Conservation (phyloP, 257 asterid genomes). For the Primulina huaijiensis region DNA sequence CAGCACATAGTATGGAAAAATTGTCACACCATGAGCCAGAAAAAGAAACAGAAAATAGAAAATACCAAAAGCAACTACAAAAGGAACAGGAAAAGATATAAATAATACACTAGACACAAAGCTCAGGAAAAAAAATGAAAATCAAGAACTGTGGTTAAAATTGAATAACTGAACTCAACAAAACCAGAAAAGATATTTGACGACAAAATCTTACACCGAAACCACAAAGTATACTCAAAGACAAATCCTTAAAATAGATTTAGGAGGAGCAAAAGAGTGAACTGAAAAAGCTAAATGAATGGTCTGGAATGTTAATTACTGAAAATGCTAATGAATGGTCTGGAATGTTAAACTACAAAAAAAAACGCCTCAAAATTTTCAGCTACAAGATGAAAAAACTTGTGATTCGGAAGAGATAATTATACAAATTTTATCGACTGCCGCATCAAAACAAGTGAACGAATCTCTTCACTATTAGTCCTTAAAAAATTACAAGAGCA, state of each 20-base stretch:
- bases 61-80: not conserved
- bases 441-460: not conserved
- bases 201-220: not conserved
- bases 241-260: not conserved
- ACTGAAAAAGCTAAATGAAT: not conserved
- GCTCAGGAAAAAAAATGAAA: no score
- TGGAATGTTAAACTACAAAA: no score
- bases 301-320: not conserved
- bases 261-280: constrained; percentile 7
- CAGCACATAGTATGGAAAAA: constrained; percentile 22
- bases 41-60: no score
- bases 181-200: not conserved
- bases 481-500: not conserved
- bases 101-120: not conserved
- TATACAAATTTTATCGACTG: not conserved
- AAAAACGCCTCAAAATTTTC: not conserved
- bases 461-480: constrained; percentile 8
- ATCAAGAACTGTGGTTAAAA: not conserved
- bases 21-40: not conserved
- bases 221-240: not conserved
- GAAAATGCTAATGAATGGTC: no score
- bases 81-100: not conserved
- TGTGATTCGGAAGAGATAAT: not conserved
- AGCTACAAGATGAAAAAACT: not conserved
- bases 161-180: not conserved